Conservation (phyloP, 257 asterid species). For the Primulina tabacum region DNA sequence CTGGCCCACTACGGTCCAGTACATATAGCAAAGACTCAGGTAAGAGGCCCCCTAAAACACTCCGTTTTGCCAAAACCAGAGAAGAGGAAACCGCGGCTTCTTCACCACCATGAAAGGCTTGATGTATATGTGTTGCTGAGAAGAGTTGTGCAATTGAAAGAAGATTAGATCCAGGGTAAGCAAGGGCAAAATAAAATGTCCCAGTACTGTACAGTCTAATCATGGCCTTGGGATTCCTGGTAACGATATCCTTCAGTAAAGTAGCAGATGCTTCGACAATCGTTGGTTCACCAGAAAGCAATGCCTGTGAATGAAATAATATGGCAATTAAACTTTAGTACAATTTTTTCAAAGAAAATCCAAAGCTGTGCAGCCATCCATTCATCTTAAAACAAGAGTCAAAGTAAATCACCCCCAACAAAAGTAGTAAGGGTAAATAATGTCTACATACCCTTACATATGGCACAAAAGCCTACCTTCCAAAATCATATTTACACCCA, state of each 20-base stretch:
- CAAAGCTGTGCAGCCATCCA: not conserved
- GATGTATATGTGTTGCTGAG: constrained; percentile 87
- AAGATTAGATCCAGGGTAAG: constrained; percentile 99
- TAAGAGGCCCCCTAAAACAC: constrained; percentile 97
- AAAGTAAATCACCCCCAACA: not conserved
- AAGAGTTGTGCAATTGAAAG: constrained; percentile 87
- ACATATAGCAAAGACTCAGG: constrained; percentile 98
- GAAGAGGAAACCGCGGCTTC: constrained; percentile 98
- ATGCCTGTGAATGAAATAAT: constrained; percentile 52
- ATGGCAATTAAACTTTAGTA: not conserved
- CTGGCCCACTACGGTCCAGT: constrained; percentile 93
- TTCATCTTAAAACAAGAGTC: not conserved
- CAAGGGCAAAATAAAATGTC: constrained; percentile 85
- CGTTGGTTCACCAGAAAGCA: constrained; percentile 94
- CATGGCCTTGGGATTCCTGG: constrained; percentile 99
- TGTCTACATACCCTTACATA: not conserved
- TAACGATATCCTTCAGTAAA: constrained; percentile 83
- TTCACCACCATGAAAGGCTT: constrained; percentile 99
- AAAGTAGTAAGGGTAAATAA: not conserved
- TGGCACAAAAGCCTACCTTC: not conserved
- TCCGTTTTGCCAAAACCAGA: constrained; percentile 90
- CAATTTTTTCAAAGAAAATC: not conserved
- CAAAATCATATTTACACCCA: not conserved
- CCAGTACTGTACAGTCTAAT: constrained; percentile 94
- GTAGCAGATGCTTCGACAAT: constrained; percentile 93